A percentile compares a stretch with the other conserved stretches of the same genome.
phyloP scores from a whole-genome alignment of 371 early-diverging fungal species.

The Mucor mucedo region DNA sequence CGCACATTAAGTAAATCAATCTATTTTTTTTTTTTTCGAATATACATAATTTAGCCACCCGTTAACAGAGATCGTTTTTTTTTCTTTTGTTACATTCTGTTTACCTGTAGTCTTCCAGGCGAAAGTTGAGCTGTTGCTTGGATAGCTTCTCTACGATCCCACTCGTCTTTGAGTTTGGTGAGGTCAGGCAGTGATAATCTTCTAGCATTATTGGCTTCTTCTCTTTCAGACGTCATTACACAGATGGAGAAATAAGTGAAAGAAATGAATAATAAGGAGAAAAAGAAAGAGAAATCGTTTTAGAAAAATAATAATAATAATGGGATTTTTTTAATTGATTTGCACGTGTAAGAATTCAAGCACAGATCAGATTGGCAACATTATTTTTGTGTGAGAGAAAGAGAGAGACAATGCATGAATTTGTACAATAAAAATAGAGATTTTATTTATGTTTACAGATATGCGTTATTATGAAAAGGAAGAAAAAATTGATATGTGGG shows the following conservation, averaged over 20 bases:
- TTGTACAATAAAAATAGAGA: slow-evolving; percentile 5
- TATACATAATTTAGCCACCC: too few relatives aligned
- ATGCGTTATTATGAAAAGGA: background rate
- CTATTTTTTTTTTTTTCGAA: slow-evolving; percentile 15
- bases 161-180: slow-evolving; percentile 38
- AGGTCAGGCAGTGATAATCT: slow-evolving; percentile 49
- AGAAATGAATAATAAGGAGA: slow-evolving; percentile 8
- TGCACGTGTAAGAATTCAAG: background rate
- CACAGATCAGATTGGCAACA: background rate
- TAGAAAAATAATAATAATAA: background rate
- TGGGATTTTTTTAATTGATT: slow-evolving; percentile 8
- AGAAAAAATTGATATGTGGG: background rate
- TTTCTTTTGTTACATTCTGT: background rate
- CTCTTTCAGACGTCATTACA: background rate
- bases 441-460: slow-evolving; percentile 5
- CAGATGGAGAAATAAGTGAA: slow-evolving; percentile 3
- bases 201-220: slow-evolving; percentile 1
- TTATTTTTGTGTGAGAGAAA: background rate
- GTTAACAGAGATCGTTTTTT: background rate
- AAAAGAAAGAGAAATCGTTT: slow-evolving; percentile 5
- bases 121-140: slow-evolving; percentile 24
- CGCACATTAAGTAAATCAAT: slow-evolving; percentile 53
- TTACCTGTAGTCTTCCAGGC: slow-evolving; percentile 44
- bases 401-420: background rate
- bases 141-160: slow-evolving; percentile 33